These are phyloP conservation scores for Acrocalymma vagum DNA, from an alignment of 2,329 filamentous ascomycete genomes.

Conservation along the genomic window DNA sequence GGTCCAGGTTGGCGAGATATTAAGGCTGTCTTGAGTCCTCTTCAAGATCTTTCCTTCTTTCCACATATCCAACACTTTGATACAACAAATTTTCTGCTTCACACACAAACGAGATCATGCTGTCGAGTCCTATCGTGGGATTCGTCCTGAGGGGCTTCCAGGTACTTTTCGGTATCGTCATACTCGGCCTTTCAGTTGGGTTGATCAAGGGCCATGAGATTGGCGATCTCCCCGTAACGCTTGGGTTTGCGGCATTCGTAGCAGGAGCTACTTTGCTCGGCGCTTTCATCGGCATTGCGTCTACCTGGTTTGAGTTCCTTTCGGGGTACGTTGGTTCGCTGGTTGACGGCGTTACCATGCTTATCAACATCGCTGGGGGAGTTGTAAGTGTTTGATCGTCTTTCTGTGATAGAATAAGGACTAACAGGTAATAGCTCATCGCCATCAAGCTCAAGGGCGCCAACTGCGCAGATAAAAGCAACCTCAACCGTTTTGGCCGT, in stretches of 20 bases:
- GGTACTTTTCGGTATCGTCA: conserved; percentile 26
- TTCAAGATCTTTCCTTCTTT: too few relatives aligned
- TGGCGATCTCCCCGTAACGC: conserved; percentile 11
- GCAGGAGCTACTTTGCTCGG: conserved; percentile 25
- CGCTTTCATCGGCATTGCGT: conserved; percentile 24
- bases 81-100: too few relatives aligned
- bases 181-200: conserved; percentile 27
- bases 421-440: conserved; percentile 19
- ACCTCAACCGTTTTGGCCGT: too few relatives aligned
- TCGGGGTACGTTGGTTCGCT: conserved; percentile 18
- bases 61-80: too few relatives aligned
- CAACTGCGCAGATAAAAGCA: conserved; percentile 13
- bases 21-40: too few relatives aligned
- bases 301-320: conserved; percentile 18
- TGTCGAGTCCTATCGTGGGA: conserved; percentile 9
- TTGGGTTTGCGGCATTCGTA: conserved; percentile 25
- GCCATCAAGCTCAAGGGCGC: conserved; percentile 26
- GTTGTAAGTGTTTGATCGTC: conserved; percentile 19
- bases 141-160: conserved; percentile 28
- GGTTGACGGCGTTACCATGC: conserved; percentile 19
- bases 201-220: conserved; percentile 25
- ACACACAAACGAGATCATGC: too few relatives aligned
- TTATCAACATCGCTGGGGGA: conserved; percentile 25
- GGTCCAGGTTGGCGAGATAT: too few relatives aligned
- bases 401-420: background rate